phyloP scores from a whole-genome alignment of 495 filamentous ascomycete genomes.

The Coniosporium apollinis region DNA sequence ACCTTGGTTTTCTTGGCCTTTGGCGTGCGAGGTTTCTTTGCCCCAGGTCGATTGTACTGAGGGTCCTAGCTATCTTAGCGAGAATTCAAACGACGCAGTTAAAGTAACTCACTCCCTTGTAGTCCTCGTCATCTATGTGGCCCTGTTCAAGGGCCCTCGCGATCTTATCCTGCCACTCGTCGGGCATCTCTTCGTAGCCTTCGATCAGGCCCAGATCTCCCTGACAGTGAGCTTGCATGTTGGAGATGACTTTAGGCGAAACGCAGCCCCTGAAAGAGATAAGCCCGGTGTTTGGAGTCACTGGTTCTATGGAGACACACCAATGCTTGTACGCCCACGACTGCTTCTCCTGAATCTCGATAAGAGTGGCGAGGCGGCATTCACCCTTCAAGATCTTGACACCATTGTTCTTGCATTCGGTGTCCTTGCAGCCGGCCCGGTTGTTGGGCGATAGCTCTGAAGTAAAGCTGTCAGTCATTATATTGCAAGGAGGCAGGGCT shows the following conservation, averaged over 20 bases:
- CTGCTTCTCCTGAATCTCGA: conserved; percentile 33
- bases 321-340: conserved; percentile 63
- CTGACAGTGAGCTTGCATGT: conserved; percentile 38
- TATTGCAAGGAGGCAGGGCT: neutral
- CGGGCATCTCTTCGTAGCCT: conserved; percentile 54
- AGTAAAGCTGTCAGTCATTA: conserved; percentile 2
- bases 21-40: conserved; percentile 38
- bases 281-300: conserved; percentile 6
- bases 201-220: conserved; percentile 65
- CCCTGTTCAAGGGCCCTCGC: conserved; percentile 44
- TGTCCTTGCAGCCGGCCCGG: conserved; percentile 53
- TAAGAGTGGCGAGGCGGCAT: conserved; percentile 51
- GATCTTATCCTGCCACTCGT: conserved; percentile 46
- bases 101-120: conserved; percentile 47
- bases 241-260: conserved; percentile 43
- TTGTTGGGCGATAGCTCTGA: conserved; percentile 41
- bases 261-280: conserved; percentile 51
- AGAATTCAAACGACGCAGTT: neutral
- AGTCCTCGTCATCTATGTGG: conserved; percentile 61
- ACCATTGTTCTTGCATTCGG: conserved; percentile 42
- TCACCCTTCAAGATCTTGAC: conserved; percentile 63
- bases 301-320: conserved; percentile 29
- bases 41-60: conserved; percentile 50
- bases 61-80: conserved; percentile 34
- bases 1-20: conserved; percentile 29